Percentiles rank a stretch among this genome's conserved stretches.
These are phyloP conservation scores for Kalmusia sp. DNA, from an alignment of 2,329 filamentous ascomycete species.

Conservation along the genomic window DNA sequence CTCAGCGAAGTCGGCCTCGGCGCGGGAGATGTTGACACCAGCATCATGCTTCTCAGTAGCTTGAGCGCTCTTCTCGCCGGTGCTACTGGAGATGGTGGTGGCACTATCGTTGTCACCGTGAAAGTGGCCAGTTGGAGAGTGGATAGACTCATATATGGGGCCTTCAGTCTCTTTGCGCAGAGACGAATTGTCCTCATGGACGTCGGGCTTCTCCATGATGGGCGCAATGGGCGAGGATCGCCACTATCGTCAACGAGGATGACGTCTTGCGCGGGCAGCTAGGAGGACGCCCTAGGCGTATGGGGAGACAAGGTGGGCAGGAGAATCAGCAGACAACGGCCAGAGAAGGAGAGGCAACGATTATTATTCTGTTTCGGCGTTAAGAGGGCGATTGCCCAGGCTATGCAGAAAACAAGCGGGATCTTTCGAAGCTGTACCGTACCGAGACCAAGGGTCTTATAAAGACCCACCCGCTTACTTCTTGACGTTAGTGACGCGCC, in stretches of 20 bases:
- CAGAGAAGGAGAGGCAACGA: background rate
- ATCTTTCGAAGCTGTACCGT: background rate
- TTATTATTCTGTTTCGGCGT: slow-evolving; percentile 1
- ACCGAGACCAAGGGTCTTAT: background rate
- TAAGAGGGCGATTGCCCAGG: background rate
- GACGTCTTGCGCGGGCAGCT: background rate
- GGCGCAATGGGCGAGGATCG: slow-evolving; percentile 6
- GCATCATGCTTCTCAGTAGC: slow-evolving; percentile 21
- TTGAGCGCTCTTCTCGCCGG: slow-evolving; percentile 21
- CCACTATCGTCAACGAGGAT: background rate
- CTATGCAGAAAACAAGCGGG: background rate
- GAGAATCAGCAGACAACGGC: background rate
- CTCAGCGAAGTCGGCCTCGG: slow-evolving; percentile 74
- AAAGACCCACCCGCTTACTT: background rate
- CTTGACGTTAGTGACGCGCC: background rate
- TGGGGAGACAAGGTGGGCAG: background rate
- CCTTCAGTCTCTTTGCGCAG: slow-evolving; percentile 30
- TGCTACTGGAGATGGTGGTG: slow-evolving; percentile 29
- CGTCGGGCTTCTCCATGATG: slow-evolving; percentile 35
- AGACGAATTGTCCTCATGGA: slow-evolving; percentile 26
- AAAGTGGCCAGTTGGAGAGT: slow-evolving; percentile 23
- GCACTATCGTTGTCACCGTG: slow-evolving; percentile 27
- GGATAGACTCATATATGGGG: slow-evolving; percentile 38
- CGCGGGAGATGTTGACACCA: slow-evolving; percentile 68
- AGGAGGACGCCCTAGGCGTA: slow-evolving; percentile 6